Base-by-base conservation (phyloP, 2,329 filamentous ascomycete genomes). In the Cladosporium sphaerospermum region DNA sequence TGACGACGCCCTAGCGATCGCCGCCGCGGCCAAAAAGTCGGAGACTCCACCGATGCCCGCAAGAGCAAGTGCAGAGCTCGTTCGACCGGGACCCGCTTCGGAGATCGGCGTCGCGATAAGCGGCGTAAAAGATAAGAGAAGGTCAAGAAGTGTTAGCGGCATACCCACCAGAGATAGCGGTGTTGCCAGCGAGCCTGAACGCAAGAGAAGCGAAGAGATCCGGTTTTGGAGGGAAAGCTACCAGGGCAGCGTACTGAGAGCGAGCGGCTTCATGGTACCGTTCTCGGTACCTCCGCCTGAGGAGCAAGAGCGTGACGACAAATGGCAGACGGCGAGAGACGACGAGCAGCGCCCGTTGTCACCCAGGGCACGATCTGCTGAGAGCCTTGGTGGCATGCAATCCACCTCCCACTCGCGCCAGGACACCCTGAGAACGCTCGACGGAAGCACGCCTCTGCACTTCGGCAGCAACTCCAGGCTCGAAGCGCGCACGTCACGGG, bases 121-220 rank as follows among this genome's bases (percentile, higher is more conserved):
- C 16, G 56, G 50, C 8, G 54, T 54, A 40, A 59, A 57, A 45
- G 62, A 61, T 45, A 65, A 67, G 54, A 61, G 67, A 52, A 63
- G 62, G 45, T 70, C 68, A 33, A 55, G 67, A 47, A 70, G 67
- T 52, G 62, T 63, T 4, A 66, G 64, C 40, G 67, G 69, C 53
- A 54, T 69, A 40, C 59, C 57, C 28, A 47, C 50, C 23, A 36
- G 48, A 32, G 48, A 51, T 16, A 45, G 44, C 28, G 50, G 43
- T 32, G 36, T 47, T 23, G 50, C 43, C 9, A 53, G 36, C 42
- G 50, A 58, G 39, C 52, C 55, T 10, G 56, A 57, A 23, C 57
- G 65, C 23, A 65, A 69, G 50, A 62, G 65, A 47, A 68, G 62
- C 46, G 63, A 66, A 23, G 68, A 70, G 59, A 68, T 70, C 23